Base-by-base conservation (phyloP, 208 protist genomes). In the Leishmania turanica region DNA sequence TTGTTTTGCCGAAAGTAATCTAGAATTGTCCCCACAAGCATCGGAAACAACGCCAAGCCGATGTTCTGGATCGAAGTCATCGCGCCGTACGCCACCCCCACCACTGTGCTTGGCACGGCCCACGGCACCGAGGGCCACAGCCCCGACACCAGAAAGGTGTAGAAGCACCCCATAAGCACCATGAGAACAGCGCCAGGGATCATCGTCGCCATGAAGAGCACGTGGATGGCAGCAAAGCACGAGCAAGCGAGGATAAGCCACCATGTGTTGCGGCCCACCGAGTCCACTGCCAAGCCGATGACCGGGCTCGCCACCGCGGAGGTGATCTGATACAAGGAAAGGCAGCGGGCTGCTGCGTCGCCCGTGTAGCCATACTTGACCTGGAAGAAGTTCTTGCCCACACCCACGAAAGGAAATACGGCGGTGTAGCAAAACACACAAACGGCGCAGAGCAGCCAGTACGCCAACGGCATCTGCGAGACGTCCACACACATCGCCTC, bases 41-140 rank as follows among this genome's bases (percentile, higher is more conserved):
- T 88, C 0, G 94, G 91, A 68, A 97, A 93, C 4, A 87, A 77
- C 9, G 92, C 92, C n/a, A 97, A 80, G 21, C 94, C 94, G 70
- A 93, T 91, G 78, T 98, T 98, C 82, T 98, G 95, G 42, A 97
- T 81, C 13, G 95, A 89, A 11, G 95, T 98, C 95, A 98, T 98
- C 65, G 93, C 83, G 51, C 97, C 97, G 72, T 97, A 98, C 24
- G 97, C 90, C 8, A 97, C 86, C 21, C 93, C 95, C 13, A 97
- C 87, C 34, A 93, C 78, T 68, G 96, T 89, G 72, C 89, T 87
- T 1, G 81, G 81, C 15, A 98, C 91, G 6, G 88, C 87, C 85
- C 86, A 95, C 7, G 95, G 90, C 72, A 98, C 82, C 7, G 94
- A 92, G 2, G 97, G 95, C 94, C 97, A 98, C 64, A 98, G 85